Base-by-base conservation (phyloP, 1,284 basidiomycete genomes). In the Rhodofomes roseus region DNA sequence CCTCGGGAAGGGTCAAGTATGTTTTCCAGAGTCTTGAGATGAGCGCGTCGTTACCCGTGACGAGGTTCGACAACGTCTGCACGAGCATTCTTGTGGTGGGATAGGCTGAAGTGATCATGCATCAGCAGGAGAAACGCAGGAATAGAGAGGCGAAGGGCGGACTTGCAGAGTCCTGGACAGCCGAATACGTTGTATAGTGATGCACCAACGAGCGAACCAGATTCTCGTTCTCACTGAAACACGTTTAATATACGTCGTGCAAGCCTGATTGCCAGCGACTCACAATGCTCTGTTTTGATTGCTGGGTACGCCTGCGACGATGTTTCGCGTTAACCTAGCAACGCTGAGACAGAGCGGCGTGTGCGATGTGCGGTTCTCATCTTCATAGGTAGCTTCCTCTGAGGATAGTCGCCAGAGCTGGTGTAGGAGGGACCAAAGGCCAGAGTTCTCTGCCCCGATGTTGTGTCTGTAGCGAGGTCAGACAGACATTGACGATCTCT, bases 301-400 rank as follows among this genome's bases (percentile, higher is more conserved):
- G 22, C 70, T 66, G 14, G 83, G 78, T 25, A 85, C 82, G 14
- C 81, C 85, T 14, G 89, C 89, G 31, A 88, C 85, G 14, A 93
- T 74, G 70, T 93, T 93, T 61, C 91, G 81, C 5, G 89, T 92
- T 66, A 93, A 88, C 63, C 81, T 86, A 4, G 85, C 85, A n/a
- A 90, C 65, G 64, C 77, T 80, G 18, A 77, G 71, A 54, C 78
- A 77, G 2, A 86, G 70, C 0, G 63, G 59, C 51, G 72, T 73
- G 40, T 68, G 65, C 22, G 69, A 64, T 34, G 59, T 66, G 50
- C 65, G 70, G 22, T 64, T 66, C 2, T 69, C 65, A 40, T 80
- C n/a, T n/a, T n/a, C n/a, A n/a, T n/a, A n/a, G n/a, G n/a, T n/a
- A n/a, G n/a, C n/a, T n/a, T n/a, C n/a, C n/a, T n/a, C n/a, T n/a